These are phyloP conservation scores for Hortiboletus flavorubellus DNA, from an alignment of 768 basidiomycete species.

Conservation along the genomic window DNA sequence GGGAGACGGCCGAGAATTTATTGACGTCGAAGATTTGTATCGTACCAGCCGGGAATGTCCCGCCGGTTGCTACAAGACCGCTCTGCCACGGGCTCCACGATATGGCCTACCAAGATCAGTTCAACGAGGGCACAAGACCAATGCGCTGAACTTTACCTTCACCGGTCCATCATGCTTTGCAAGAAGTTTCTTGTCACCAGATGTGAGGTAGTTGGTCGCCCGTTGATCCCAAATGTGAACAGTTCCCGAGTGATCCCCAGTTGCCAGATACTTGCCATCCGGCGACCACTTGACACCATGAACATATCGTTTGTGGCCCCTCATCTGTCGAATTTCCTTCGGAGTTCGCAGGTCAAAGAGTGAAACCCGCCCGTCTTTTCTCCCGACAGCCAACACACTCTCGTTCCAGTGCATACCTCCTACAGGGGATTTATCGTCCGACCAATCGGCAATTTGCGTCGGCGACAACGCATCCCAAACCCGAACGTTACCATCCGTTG, in stretches of 20 bases:
- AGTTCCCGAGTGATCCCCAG: constrained; percentile 39
- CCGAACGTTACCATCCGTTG: constrained; percentile 46
- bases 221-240: constrained; percentile 46
- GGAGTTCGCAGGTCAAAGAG: constrained; percentile 37
- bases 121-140: not conserved
- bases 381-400: constrained; percentile 38
- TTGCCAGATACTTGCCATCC: constrained; percentile 39
- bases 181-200: constrained; percentile 34
- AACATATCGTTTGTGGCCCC: constrained; percentile 34
- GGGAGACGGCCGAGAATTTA: constrained; percentile 40
- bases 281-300: constrained; percentile 41
- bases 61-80: constrained; percentile 63
- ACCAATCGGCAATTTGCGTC: constrained; percentile 33
- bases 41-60: constrained; percentile 58
- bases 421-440: constrained; percentile 31
- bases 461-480: constrained; percentile 48
- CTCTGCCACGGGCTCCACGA: constrained; percentile 76
- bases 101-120: constrained; percentile 45
- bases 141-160: constrained; percentile 31
- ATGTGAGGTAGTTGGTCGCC: constrained; percentile 30
- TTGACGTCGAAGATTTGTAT: constrained; percentile 51
- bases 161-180: constrained; percentile 44
- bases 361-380: constrained; percentile 36
- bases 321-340: constrained; percentile 26
- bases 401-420: constrained; percentile 42